These are phyloP conservation scores for Eucalyptus sp. DNA, from an alignment of 345 rosid genomes.

Conservation along the genomic window DNA sequence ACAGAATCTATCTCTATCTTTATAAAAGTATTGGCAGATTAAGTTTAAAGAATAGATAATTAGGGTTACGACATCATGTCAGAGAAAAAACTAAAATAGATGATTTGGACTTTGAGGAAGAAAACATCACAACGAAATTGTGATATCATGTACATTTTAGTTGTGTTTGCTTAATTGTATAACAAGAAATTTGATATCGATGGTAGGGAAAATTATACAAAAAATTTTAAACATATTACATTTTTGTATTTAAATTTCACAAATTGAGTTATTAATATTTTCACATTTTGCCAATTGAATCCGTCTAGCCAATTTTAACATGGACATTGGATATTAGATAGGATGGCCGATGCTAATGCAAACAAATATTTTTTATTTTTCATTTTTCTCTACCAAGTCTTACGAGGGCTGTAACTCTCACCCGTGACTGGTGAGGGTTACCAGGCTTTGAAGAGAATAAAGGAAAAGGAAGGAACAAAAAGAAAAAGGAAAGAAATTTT, in stretches of 20 bases:
- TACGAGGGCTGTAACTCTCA: accelerated
- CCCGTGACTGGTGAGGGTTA: too few relatives aligned
- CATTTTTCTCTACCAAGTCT: too few relatives aligned
- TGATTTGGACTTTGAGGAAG: background rate
- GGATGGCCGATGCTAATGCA: too few relatives aligned
- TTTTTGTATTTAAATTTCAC: too few relatives aligned
- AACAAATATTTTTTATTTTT: too few relatives aligned
- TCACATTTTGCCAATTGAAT: too few relatives aligned
- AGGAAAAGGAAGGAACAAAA: too few relatives aligned
- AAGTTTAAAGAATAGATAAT: background rate
- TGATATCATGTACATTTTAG: background rate
- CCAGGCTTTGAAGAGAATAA: too few relatives aligned
- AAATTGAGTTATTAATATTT: too few relatives aligned
- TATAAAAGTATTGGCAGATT: background rate
- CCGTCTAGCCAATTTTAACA: too few relatives aligned
- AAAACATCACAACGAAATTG: background rate
- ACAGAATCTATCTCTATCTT: background rate
- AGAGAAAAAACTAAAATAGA: background rate
- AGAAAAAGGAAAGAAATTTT: too few relatives aligned
- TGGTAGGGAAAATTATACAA: background rate
- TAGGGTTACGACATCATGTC: background rate
- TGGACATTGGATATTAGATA: accelerated
- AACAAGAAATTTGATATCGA: accelerated
- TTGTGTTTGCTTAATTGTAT: background rate
- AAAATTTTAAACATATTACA: too few relatives aligned